Percentiles rank a stretch among this genome's conserved stretches.
These are phyloP conservation scores for Poa annua DNA, from an alignment of 176 grass and related monocot genomes.

Conservation along the genomic window DNA sequence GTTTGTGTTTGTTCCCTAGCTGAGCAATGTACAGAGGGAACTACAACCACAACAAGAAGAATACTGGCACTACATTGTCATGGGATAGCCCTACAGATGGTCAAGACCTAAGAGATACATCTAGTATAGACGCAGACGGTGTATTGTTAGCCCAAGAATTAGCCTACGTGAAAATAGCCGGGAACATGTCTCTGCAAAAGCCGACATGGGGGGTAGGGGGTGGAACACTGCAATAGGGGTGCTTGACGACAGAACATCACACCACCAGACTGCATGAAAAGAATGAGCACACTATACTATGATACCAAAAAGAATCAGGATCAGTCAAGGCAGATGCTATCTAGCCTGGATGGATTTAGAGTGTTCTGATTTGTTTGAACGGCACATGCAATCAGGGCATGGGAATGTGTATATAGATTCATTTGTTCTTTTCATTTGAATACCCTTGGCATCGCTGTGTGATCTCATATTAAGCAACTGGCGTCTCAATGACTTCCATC, in stretches of 20 bases:
- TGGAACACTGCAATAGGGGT: slow-evolving; percentile 34
- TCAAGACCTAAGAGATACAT: slow-evolving; percentile 29
- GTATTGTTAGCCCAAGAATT: slow-evolving; percentile 54
- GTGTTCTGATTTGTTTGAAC: slow-evolving; percentile 64
- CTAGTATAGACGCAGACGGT: slow-evolving; percentile 12
- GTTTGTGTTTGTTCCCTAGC: slow-evolving; percentile 19
- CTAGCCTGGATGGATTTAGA: slow-evolving; percentile 54
- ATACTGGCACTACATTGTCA: slow-evolving; percentile 16
- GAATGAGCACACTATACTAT: slow-evolving; percentile 62
- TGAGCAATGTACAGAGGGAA: slow-evolving; percentile 44
- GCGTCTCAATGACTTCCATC: slow-evolving; percentile 86
- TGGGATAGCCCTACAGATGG: slow-evolving; percentile 31
- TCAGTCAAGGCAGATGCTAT: slow-evolving; percentile 66
- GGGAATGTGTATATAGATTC: slow-evolving; percentile 92
- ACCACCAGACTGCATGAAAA: slow-evolving; percentile 58
- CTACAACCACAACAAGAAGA: slow-evolving; percentile 35
- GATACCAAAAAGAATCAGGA: slow-evolving; percentile 41
- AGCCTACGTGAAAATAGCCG: slow-evolving; percentile 39
- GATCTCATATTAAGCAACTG: slow-evolving; percentile 83
- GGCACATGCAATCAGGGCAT: slow-evolving; percentile 93
- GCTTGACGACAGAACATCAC: slow-evolving; percentile 39
- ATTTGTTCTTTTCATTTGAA: slow-evolving; percentile 87
- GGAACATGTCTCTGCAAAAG: slow-evolving; percentile 29
- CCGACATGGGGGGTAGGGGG: slow-evolving; percentile 33
- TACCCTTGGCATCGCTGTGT: slow-evolving; percentile 87